These are phyloP conservation scores for Geotrichum siamense DNA, from an alignment of 1,139 yeast species.

Conservation along the genomic window DNA sequence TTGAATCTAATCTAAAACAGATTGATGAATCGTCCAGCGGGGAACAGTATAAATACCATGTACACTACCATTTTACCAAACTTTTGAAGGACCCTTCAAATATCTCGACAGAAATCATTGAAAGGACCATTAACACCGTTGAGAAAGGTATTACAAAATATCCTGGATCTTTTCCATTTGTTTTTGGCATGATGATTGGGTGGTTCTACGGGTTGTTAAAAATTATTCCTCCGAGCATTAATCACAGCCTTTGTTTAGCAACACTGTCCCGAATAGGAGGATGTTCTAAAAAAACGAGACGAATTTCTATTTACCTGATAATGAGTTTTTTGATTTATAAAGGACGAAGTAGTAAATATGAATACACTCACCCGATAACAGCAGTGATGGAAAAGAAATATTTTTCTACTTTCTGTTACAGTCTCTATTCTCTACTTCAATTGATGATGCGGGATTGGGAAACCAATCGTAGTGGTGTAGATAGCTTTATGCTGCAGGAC, in stretches of 20 bases:
- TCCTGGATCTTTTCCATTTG: background rate
- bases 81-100: background rate
- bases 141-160: background rate
- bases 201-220: background rate
- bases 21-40: background rate
- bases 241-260: too few relatives aligned
- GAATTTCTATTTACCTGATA: background rate
- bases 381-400: too few relatives aligned
- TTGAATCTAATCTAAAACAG: background rate
- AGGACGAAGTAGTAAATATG: background rate
- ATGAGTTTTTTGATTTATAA: background rate
- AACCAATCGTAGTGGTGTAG: background rate
- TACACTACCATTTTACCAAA: background rate
- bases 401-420: background rate
- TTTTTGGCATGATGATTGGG: background rate
- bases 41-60: background rate
- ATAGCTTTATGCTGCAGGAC: background rate
- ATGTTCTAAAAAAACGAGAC: background rate
- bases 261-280: too few relatives aligned
- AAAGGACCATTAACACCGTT: background rate
- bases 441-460: background rate
- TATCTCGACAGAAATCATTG: background rate
- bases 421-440: background rate
- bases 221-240: too few relatives aligned
- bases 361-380: background rate